Evolutionary conservation across 257 asterid species (phyloP).

Genomic region (Catharanthus roseus): DNA sequence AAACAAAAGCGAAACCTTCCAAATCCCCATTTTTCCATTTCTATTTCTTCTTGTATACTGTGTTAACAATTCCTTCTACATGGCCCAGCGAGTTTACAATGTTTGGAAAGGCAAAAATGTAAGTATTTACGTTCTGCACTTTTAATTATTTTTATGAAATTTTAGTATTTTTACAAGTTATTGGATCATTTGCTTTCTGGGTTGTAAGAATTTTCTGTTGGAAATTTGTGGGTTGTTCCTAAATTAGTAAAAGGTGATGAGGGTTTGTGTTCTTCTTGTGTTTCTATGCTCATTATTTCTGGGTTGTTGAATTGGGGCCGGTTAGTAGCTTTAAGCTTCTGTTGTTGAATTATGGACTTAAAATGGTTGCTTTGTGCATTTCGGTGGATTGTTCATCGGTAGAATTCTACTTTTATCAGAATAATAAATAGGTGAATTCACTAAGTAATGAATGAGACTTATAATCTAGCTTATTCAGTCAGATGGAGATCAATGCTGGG

Average conservation of each 20-base stretch:
- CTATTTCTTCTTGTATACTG: constrained; percentile 9
- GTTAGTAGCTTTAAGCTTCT: background rate
- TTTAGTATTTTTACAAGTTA: background rate
- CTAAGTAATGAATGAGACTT: background rate
- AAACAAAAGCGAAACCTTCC: constrained; percentile 13
- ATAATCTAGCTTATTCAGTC: background rate
- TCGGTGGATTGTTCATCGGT: background rate
- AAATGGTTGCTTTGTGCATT: background rate
- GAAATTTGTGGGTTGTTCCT: background rate
- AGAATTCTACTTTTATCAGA: background rate
- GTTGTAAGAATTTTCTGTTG: background rate
- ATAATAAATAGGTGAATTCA: background rate
- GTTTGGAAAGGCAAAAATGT: constrained; percentile 38
- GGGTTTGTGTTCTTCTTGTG: background rate
- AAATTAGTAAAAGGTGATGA: background rate
- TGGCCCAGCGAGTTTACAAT: constrained; percentile 33
- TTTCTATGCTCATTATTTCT: background rate
- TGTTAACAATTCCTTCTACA: constrained; percentile 18
- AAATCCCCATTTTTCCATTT: constrained; percentile 4
- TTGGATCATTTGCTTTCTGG: constrained; percentile 1
- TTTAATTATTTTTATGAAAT: background rate
- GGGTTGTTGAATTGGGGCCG: background rate
- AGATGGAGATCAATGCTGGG: background rate
- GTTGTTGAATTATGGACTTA: background rate
- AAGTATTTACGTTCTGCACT: background rate